Evolutionary conservation across 2,329 filamentous ascomycete species (phyloP).

Genomic region (Fusarium metavorans): DNA sequence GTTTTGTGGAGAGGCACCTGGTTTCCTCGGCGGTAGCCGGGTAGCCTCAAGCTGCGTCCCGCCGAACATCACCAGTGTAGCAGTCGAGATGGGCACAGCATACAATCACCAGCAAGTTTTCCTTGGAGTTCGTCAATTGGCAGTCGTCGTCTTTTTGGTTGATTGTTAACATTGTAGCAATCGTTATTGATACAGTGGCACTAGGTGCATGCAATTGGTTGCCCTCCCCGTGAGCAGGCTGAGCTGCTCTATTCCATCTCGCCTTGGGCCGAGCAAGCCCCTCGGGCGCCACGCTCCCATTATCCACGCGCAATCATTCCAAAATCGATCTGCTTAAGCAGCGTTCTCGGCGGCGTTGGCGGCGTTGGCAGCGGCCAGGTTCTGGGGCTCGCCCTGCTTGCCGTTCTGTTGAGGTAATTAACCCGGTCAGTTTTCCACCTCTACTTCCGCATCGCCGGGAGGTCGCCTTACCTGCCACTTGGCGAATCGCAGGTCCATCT

Average conservation of each 20-base stretch:
- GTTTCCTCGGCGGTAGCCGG: slow-evolving; percentile 43
- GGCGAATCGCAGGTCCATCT: slow-evolving; percentile 88
- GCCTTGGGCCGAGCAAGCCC: slow-evolving; percentile 35
- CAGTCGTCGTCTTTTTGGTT: slow-evolving; percentile 25
- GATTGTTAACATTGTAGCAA: slow-evolving; percentile 49
- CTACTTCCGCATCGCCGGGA: slow-evolving; percentile 3
- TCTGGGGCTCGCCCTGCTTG: slow-evolving; percentile 91
- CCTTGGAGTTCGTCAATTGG: slow-evolving; percentile 13
- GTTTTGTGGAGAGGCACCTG: slow-evolving; percentile 32
- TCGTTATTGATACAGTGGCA: slow-evolving; percentile 51
- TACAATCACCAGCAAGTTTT: slow-evolving; percentile 6
- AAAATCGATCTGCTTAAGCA: slow-evolving; percentile 46
- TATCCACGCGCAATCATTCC: slow-evolving; percentile 40
- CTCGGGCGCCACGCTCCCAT: slow-evolving; percentile 32
- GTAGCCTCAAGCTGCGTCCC: slow-evolving; percentile 34
- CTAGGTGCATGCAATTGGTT: slow-evolving; percentile 39
- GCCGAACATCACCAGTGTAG: slow-evolving; percentile 8
- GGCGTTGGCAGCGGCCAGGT: slow-evolving; percentile 70
- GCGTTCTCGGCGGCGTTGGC: slow-evolving; percentile 54
- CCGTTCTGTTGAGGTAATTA: slow-evolving; percentile 77
- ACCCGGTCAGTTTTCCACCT: slow-evolving; percentile 39
- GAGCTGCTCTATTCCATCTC: slow-evolving; percentile 29
- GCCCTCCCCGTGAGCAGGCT: slow-evolving; percentile 37
- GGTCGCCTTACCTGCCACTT: slow-evolving; percentile 85
- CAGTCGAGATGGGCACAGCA: slow-evolving; percentile 12